Percentiles rank a stretch among this genome's conserved stretches.
These are phyloP conservation scores for Gentiana straminea DNA, from an alignment of 257 asterid species.

Conservation along the genomic window DNA sequence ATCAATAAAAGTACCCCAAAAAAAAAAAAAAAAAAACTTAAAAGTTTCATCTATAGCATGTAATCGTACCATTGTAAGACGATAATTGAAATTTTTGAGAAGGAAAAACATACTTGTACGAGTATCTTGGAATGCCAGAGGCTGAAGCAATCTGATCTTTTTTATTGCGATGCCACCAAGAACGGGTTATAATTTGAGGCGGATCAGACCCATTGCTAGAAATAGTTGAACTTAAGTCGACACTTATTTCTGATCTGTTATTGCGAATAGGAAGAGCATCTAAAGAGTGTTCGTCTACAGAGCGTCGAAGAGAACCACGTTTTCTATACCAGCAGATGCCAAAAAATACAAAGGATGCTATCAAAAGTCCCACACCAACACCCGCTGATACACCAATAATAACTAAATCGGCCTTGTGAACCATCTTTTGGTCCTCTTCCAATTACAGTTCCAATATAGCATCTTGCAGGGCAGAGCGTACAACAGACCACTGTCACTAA, in stretches of 20 bases:
- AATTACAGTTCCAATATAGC: slow-evolving; percentile 28
- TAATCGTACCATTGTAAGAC: slow-evolving; percentile 1
- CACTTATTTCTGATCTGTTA: slow-evolving; percentile 59
- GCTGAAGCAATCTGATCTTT: slow-evolving; percentile 53
- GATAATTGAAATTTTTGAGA: slow-evolving; percentile 3
- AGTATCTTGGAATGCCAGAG: slow-evolving; percentile 73
- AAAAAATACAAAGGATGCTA: slow-evolving; percentile 52
- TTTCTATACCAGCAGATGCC: slow-evolving; percentile 65
- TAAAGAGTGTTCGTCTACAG: slow-evolving; percentile 38
- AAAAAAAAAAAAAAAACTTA: no score
- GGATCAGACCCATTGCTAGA: slow-evolving; percentile 29
- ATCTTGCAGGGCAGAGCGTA: slow-evolving; percentile 35
- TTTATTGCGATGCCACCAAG: slow-evolving; percentile 60
- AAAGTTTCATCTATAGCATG: neutral
- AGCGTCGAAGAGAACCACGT: slow-evolving; percentile 28
- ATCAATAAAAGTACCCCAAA: no score
- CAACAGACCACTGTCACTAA: slow-evolving; percentile 9
- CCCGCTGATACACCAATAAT: slow-evolving; percentile 79
- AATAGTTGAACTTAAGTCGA: slow-evolving; percentile 57
- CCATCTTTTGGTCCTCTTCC: slow-evolving; percentile 51
- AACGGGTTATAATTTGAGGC: slow-evolving; percentile 33
- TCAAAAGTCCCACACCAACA: slow-evolving; percentile 57
- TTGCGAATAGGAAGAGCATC: slow-evolving; percentile 73
- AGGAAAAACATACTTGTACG: slow-evolving; percentile 60
- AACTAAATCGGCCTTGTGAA: slow-evolving; percentile 52